Conservation (phyloP, 352 stramenopile genomes). For the Phytophthora foliorum region DNA sequence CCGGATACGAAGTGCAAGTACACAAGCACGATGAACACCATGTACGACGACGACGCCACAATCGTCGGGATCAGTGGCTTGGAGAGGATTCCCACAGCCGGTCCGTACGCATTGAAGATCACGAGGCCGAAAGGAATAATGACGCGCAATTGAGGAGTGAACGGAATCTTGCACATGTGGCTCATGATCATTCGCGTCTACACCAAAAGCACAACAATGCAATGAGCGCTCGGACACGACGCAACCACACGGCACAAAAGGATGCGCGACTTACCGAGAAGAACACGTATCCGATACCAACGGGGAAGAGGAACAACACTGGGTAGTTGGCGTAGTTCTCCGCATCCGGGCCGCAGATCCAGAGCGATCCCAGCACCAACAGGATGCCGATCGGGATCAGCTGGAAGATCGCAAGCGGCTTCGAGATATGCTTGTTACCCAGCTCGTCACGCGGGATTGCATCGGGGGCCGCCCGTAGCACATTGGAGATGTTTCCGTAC, state of each 20-base stretch:
- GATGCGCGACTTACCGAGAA: constrained; percentile 66
- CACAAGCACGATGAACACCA: constrained; percentile 74
- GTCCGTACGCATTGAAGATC: constrained; percentile 80
- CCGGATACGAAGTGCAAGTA: constrained; percentile 87
- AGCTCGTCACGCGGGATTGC: constrained; percentile 73
- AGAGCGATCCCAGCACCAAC: constrained; percentile 66
- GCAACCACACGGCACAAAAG: background rate
- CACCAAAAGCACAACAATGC: constrained; percentile 15
- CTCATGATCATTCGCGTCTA: constrained; percentile 91
- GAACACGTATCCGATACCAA: constrained; percentile 87
- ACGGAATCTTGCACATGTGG: constrained; percentile 93
- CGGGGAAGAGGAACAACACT: constrained; percentile 80
- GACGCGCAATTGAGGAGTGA: constrained; percentile 82
- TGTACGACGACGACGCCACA: constrained; percentile 73
- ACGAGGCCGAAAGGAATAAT: constrained; percentile 83
- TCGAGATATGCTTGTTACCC: constrained; percentile 88
- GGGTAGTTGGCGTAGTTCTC: constrained; percentile 77
- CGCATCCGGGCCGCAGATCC: constrained; percentile 77
- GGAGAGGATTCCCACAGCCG: constrained; percentile 52
- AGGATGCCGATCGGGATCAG: constrained; percentile 77
- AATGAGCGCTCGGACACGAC: constrained; percentile 1
- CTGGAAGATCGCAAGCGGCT: constrained; percentile 80
- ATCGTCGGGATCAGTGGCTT: constrained; percentile 72
- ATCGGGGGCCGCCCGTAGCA: constrained; percentile 62
- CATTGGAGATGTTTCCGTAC: constrained; percentile 80